phyloP scores from a whole-genome alignment of 331 rosid species.

The Erythrophleum ivorense region DNA sequence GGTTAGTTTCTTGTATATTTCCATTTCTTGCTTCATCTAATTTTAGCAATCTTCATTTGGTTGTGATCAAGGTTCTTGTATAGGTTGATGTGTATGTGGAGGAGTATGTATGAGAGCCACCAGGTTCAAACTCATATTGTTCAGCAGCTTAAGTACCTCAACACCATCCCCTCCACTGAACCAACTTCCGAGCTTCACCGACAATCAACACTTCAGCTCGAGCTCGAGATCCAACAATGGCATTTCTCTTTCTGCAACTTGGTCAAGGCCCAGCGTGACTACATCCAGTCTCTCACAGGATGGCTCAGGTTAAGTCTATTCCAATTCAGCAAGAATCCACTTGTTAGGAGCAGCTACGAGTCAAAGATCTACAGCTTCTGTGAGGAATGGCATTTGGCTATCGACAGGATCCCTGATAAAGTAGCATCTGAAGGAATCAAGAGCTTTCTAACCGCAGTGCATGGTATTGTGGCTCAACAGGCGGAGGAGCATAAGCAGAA shows the following conservation, averaged over 20 bases:
- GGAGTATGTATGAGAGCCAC: constrained; percentile 93
- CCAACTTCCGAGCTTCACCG: constrained; percentile 88
- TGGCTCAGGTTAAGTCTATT: constrained; percentile 92
- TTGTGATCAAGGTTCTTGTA: too few species aligned
- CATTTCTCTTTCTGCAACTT: constrained; percentile 79
- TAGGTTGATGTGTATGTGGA: constrained; percentile 99
- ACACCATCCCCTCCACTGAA: constrained; percentile 71
- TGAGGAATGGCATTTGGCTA: constrained; percentile 83
- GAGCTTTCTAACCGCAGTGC: constrained; percentile 76
- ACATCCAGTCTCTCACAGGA: constrained; percentile 77
- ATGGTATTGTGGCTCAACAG: constrained; percentile 86
- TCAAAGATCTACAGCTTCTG: constrained; percentile 80
- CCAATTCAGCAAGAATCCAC: constrained; percentile 66
- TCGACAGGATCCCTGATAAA: too few species aligned
- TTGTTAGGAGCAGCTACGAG: constrained; percentile 63
- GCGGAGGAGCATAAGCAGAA: constrained; percentile 86
- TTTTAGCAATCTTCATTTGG: too few species aligned
- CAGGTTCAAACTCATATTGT: constrained; percentile 93
- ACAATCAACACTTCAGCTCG: constrained; percentile 89
- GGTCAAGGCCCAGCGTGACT: constrained; percentile 75
- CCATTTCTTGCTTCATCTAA: too few species aligned
- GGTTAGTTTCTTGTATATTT: too few species aligned
- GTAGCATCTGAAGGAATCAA: constrained; percentile 91
- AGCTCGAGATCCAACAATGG: constrained; percentile 91
- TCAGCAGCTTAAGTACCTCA: constrained; percentile 85